Conservation (phyloP, 805 yeast species). For the Metschnikowia peoriensis region DNA sequence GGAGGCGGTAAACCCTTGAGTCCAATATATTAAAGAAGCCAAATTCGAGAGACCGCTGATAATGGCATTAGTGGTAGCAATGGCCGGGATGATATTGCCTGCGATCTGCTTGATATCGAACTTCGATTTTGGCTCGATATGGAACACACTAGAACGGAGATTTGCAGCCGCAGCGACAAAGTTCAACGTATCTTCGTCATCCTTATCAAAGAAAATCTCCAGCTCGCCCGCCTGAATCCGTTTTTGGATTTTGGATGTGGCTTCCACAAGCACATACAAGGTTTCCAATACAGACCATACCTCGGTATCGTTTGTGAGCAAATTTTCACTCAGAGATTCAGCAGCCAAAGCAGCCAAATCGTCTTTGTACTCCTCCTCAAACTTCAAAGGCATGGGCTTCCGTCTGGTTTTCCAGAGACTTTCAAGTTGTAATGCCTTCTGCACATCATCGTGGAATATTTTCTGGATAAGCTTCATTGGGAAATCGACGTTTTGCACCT, state of each 20-base stretch:
- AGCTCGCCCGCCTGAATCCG: constrained; percentile 42
- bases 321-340: constrained; percentile 20
- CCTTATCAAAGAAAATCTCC: constrained; percentile 78
- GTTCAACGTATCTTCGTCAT: constrained; percentile 85
- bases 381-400: constrained; percentile 64
- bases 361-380: constrained; percentile 15
- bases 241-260: constrained; percentile 49
- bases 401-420: constrained; percentile 74
- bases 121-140: constrained; percentile 67
- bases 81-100: constrained; percentile 97
- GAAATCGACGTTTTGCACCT: constrained; percentile 20
- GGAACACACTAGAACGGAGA: constrained; percentile 67
- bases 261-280: constrained; percentile 52
- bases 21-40: constrained; percentile 58
- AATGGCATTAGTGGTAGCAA: constrained; percentile 96
- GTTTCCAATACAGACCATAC: constrained; percentile 66
- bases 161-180: constrained; percentile 88
- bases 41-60: constrained; percentile 86
- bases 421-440: constrained; percentile 65
- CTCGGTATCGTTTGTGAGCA: constrained; percentile 37
- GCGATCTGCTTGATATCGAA: constrained; percentile 94
- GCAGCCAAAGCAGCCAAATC: constrained; percentile 16
- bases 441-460: constrained; percentile 73
- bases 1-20: constrained; percentile 26
- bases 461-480: constrained; percentile 50